phyloP scores from a whole-genome alignment of 2,329 filamentous ascomycete species.

The Hypoxylon sp. region DNA sequence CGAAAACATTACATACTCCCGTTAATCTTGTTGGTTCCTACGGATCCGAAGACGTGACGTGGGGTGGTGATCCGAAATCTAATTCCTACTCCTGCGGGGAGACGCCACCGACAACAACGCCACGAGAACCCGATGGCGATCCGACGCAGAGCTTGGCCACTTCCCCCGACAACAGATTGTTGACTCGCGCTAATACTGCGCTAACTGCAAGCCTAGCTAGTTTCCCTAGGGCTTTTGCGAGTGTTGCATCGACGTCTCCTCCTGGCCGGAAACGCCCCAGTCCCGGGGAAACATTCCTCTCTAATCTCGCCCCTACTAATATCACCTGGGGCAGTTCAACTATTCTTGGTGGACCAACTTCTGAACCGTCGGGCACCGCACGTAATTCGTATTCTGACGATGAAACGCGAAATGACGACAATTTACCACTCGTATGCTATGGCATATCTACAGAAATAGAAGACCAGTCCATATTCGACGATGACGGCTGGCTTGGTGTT shows the following conservation, averaged over 20 bases:
- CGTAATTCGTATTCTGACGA: constrained; percentile 70
- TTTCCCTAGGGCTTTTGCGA: constrained; percentile 63
- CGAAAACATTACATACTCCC: constrained; percentile 70
- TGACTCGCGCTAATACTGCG: constrained; percentile 69
- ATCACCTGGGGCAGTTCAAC: constrained; percentile 67
- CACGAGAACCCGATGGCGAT: constrained; percentile 63
- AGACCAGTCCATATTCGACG: constrained; percentile 76
- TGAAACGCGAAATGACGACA: constrained; percentile 63
- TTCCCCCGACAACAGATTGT: constrained; percentile 69
- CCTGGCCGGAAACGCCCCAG: constrained; percentile 69
- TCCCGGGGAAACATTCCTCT: constrained; percentile 72
- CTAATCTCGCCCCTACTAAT: constrained; percentile 67
- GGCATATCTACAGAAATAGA: constrained; percentile 69
- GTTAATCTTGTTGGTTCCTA: constrained; percentile 68
- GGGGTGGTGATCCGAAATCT: constrained; percentile 68
- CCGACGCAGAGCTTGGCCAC: constrained; percentile 70
- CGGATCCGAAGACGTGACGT: constrained; percentile 68
- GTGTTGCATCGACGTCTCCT: constrained; percentile 60
- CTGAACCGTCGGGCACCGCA: constrained; percentile 63
- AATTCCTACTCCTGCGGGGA: constrained; percentile 74
- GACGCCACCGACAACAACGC: constrained; percentile 69
- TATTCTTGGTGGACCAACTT: constrained; percentile 58
- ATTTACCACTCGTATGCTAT: constrained; percentile 64
- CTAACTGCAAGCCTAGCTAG: constrained; percentile 69
- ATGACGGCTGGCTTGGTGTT: constrained; percentile 74